Evolutionary conservation across 108 stramenopile species (phyloP).

Genomic region (Nannochloropsis gaditana): DNA sequence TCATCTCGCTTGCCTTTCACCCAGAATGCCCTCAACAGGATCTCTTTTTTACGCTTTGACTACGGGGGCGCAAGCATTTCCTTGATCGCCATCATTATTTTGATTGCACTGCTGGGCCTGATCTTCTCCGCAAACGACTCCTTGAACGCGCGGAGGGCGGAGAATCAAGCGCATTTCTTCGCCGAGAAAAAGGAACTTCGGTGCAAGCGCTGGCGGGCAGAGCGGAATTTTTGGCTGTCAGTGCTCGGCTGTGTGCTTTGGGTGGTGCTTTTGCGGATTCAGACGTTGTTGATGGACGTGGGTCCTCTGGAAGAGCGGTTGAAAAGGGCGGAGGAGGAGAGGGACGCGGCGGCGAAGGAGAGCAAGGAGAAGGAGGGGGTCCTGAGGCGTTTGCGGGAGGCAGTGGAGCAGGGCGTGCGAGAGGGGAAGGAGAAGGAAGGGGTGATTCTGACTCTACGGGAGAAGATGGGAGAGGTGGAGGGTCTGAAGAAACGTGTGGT

Average conservation of each 20-base stretch:
- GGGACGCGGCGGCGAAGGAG: neutral
- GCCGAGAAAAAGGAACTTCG: conserved; percentile 12
- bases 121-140: conserved; percentile 2
- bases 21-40: neutral
- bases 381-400: neutral
- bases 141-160: neutral
- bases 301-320: conserved; percentile 1
- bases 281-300: neutral
- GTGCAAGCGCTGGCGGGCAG: conserved; percentile 22
- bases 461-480: conserved; percentile 17
- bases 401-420: conserved; percentile 1
- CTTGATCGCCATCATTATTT: neutral
- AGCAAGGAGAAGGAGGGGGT: conserved; percentile 28
- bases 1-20: neutral
- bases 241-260: conserved; percentile 1
- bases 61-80: conserved; percentile 6
- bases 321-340: conserved; percentile 16
- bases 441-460: neutral
- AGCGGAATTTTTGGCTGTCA: conserved; percentile 23
- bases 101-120: neutral
- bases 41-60: neutral
- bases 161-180: conserved; percentile 1
- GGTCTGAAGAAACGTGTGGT: conserved; percentile 21
- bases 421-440: conserved; percentile 18
- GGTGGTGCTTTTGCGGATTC: conserved; percentile 13